Base-by-base conservation (phyloP, 305 asterid genomes). In the Plantago coronopus region DNA sequence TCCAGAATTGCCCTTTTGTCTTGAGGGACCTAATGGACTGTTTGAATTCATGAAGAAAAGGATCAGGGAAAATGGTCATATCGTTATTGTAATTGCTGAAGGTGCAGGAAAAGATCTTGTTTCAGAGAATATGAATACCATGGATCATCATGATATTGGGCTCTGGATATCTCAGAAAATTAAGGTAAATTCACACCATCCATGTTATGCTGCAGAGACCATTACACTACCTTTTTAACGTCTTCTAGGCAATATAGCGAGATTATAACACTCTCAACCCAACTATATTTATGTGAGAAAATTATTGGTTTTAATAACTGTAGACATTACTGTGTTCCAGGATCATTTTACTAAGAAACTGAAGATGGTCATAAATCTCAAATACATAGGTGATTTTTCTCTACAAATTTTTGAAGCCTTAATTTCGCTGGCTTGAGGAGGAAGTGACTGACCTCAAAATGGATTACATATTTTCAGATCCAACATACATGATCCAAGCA, bases 71-170 rank as follows among this genome's bases (percentile, higher is more conserved):
- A 75, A 79, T 68, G 95, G 95, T 38, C 95, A 86, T 71, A 83
- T 83, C 89, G 95, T 83, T 70, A 78, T 86, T 71, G 95, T 86
- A 47, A 70, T 83, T 19, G 95, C 91, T 48, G 95, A 86, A 78
- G 95, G 95, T 81, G 95, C 91, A 53, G 95, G 83, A 22, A 85
- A 81, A 66, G 95, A 86, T 57, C 95, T 86, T 79, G 89, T 91
- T 76, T 83, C 91, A 25, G 95, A 91, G 54, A 86, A 86, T 34
- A 51, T 15, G 56, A 86, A 86, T 34, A 23, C 25, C 19, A 51
- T 23, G 38, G 72, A 62, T 61, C 85, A 83, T 66, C 84, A 81
- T 71, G 95, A 86, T 54, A 65, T 83, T n/a, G 95, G 95, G 62
- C 67, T 86, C 63, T 86, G 91, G 95, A 67, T 86, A 64, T 83